phyloP scores from a whole-genome alignment of 345 rosid species.

The Boechera divaricarpa region DNA sequence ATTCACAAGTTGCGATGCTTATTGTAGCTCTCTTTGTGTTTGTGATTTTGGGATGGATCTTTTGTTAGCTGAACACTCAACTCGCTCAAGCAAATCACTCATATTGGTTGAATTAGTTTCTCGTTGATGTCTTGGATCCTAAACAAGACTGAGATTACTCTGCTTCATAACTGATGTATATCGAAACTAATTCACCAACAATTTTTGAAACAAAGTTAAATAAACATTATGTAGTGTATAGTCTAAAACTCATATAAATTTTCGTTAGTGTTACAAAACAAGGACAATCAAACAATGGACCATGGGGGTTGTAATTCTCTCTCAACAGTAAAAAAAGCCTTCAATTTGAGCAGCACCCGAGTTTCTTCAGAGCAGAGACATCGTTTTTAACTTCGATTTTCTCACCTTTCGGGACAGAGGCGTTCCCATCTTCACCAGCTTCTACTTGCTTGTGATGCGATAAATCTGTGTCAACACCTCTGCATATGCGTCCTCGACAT shows the following conservation, averaged over 20 bases:
- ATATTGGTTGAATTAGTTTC: too few relatives aligned
- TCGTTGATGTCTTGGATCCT: too few relatives aligned
- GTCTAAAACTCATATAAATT: conserved; percentile 38
- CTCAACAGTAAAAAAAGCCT: conserved; percentile 29
- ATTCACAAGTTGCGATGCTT: too few relatives aligned
- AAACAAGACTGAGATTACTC: conserved; percentile 29
- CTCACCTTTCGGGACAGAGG: conserved; percentile 58
- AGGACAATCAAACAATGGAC: conserved; percentile 32
- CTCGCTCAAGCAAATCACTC: too few relatives aligned
- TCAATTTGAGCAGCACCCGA: conserved; percentile 63
- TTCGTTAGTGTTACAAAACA: conserved; percentile 39
- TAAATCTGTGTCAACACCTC: conserved; percentile 62
- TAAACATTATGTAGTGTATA: conserved; percentile 28
- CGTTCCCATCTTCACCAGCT: conserved; percentile 51
- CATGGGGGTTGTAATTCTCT: conserved; percentile 37
- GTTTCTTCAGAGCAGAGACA: conserved; percentile 70
- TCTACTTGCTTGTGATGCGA: conserved; percentile 60
- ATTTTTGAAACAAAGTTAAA: conserved; percentile 13
- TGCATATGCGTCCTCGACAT: conserved; percentile 67
- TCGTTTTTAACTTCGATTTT: conserved; percentile 63
- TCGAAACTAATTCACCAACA: conserved; percentile 12
- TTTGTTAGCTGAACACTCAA: too few relatives aligned
- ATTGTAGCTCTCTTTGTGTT: too few relatives aligned
- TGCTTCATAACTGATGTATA: background rate
- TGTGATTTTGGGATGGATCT: too few relatives aligned